phyloP scores from a whole-genome alignment of 306 rosid species.

The Quercus bicolor region DNA sequence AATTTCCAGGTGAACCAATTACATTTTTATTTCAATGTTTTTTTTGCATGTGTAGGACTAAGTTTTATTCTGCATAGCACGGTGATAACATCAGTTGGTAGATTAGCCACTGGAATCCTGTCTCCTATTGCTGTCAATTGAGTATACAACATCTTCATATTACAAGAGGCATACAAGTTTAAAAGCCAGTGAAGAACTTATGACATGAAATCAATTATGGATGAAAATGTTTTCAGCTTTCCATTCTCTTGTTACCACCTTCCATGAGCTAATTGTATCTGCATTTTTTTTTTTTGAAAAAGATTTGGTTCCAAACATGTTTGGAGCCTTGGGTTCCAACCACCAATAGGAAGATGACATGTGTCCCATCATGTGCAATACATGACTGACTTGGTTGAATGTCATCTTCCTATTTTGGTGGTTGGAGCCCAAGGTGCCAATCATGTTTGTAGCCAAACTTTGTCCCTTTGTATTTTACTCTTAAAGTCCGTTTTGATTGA shows the following conservation, averaged over 20 bases:
- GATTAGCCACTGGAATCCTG: not conserved
- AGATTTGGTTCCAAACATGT: too few relatives aligned
- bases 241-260: not conserved
- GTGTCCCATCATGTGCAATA: too few relatives aligned
- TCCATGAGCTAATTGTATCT: not conserved
- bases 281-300: not conserved
- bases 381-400: too few relatives aligned
- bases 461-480: too few relatives aligned
- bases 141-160: not conserved
- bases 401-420: too few relatives aligned
- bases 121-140: not conserved
- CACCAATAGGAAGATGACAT: too few relatives aligned
- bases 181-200: not conserved
- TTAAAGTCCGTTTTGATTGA: too few relatives aligned
- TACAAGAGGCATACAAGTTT: not conserved
- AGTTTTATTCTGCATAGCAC: not conserved
- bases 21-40: not conserved
- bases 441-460: too few relatives aligned
- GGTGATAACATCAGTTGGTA: not conserved
- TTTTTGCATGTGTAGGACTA: not conserved
- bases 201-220: not conserved
- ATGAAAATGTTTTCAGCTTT: not conserved
- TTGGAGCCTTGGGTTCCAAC: too few relatives aligned
- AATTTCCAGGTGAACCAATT: not conserved
- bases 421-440: too few relatives aligned